Base-by-base conservation (phyloP, 2,329 filamentous ascomycete species). In the Pseudopyrenochaeta lycopersici region DNA sequence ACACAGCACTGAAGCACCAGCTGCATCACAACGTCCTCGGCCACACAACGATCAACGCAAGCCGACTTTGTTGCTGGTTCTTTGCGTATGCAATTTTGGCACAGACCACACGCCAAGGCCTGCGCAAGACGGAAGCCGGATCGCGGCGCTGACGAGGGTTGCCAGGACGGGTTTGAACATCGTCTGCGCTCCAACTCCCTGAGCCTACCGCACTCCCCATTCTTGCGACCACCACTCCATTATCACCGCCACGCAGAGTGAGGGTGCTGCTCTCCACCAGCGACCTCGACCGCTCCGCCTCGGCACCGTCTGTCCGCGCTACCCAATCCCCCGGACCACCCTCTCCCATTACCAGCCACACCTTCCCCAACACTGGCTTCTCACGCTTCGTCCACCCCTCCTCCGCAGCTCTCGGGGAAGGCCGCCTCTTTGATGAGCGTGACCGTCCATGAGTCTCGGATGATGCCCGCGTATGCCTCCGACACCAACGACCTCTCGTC, bases 401-500 rank as follows among this genome's bases (percentile, higher is more conserved):
- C 64, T 58, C 62, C 64, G 64, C 63, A 61, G 51, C 59, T 55
- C 64, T 54, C 60, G 48, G 66, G 58, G 54, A 64, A 62, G 60
- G 55, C 66, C 59, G 64, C 59, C 53, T 67, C 64, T 53, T 64
- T 66, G 64, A 68, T 67, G 67, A 66, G 66, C 60, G 63, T 71
- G 49, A 68, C 67, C 49, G 61, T 70, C 58, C 64, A 73, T 70
- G 69, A 70, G 64, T 70, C 66, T 57, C 70, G 66, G 63, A 75
- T 73, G 62, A 84, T 84, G 82, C 81, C 82, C 73, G 79, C 78
- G 62, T 77, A 81, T 71, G 71, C 80, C 70, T 73, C 78, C 68
- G 79, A 81, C 68, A 73, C 79, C 61, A 73, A 66, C 68, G 76
- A 68, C 71, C 59, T 49, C 40, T 46, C 56, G 23, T 54, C 58